Percentiles rank a stretch among this genome's conserved stretches.
Evolutionary conservation across 208 protist species (phyloP).

Genomic region (Leishmania mexicana): DNA sequence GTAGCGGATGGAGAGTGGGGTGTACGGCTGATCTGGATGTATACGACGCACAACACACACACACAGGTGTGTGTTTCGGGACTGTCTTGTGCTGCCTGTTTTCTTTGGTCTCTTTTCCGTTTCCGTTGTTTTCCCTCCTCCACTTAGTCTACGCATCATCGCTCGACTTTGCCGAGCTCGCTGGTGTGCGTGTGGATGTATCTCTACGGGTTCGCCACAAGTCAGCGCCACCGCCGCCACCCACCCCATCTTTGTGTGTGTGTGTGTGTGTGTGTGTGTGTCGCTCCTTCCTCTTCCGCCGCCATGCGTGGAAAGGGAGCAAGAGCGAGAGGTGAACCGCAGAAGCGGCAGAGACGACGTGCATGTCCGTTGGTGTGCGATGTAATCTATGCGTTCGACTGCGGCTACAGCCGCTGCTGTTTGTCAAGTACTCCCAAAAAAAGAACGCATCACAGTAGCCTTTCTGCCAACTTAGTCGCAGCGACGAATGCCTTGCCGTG

Average conservation of each 20-base stretch:
- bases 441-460: not conserved
- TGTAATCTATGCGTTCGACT: not conserved
- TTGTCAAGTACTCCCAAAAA: not conserved
- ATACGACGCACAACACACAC: not conserved
- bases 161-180: not conserved
- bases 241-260: not conserved
- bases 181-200: not conserved
- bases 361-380: not conserved
- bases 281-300: not conserved
- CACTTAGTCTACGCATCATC: not conserved
- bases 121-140: not conserved
- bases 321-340: not conserved
- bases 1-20: too few relatives aligned
- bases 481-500: not conserved
- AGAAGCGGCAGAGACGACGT: not conserved
- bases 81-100: not conserved
- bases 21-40: not conserved
- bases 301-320: not conserved
- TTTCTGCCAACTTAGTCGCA: not conserved
- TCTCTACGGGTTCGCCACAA: not conserved
- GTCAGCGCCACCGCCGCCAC: not conserved
- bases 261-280: not conserved
- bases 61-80: not conserved
- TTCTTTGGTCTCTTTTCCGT: not conserved
- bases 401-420: not conserved